Evolutionary conservation across 768 basidiomycete genomes (phyloP), one percentile per base, ranked within the genome.

Genomic region (Auriscalpium vulgare): DNA sequence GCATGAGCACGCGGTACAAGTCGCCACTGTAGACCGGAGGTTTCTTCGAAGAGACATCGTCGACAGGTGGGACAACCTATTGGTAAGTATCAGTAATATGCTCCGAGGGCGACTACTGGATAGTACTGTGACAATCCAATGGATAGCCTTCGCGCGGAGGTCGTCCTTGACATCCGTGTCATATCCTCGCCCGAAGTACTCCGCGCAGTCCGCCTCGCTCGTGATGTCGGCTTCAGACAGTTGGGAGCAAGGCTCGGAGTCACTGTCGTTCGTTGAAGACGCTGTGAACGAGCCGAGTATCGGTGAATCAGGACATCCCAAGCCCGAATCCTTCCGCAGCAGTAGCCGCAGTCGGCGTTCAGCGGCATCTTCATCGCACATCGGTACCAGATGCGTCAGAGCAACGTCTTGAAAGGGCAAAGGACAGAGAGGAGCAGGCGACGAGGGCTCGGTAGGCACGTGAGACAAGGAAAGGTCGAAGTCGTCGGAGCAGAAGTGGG

Each of bases 121-220:
- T n/a, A 29, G 35, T 34, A 61, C 61, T 47, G 45, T 57, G 23
- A 62, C 38, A 35, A 62, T 60, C 61, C 61, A 62, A 13, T 38
- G 35, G 17, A 60, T 55, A 8, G 52, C 54, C 17, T 52, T 55
- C 23, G 44, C 19, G 29, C 53, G 21, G 10, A 62, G 45, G 3
- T 37, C 38, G 13, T 56, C 53, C 10, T 36, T 19, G 3, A 54
- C 21, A 38, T 54, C 53, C 11, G 19, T 37, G 10, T 37, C 45
- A 37, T 35, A 36, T 11, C 17, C 19, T 45, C 4, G 52, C 17
- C 34, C n/a, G 40, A 43, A 5, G 8, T 53, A 37, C 14, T 37
- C 21, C 10, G 21, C 29, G 21, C 29, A 37, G 7, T 14, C 52
- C 10, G 19, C 10, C 38, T 29, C 4, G 11, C 40, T 13, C 52